Conservation (phyloP, 306 rosid species). For the Lupinus albus region DNA sequence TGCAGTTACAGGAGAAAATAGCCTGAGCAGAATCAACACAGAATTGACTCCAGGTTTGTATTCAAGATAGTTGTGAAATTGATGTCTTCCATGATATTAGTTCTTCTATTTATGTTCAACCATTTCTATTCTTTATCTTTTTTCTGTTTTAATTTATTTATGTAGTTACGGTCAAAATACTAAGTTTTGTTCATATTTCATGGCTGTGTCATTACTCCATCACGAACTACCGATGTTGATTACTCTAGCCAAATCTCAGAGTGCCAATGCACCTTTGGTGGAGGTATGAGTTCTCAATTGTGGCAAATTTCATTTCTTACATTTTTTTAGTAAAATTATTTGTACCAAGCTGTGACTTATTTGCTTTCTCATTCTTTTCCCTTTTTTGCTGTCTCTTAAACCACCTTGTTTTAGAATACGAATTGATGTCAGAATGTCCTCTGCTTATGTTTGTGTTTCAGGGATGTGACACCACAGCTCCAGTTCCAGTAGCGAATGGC, state of each 20-base stretch:
- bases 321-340: slow-evolving; percentile 8
- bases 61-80: slow-evolving; percentile 1
- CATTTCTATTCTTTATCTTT: slow-evolving; percentile 15
- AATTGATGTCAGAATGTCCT: slow-evolving; percentile 25
- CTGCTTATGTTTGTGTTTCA: slow-evolving; percentile 50
- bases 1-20: slow-evolving; percentile 57
- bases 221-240: slow-evolving; percentile 51
- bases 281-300: slow-evolving; percentile 56
- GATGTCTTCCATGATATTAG: slow-evolving; percentile 11
- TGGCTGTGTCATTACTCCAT: slow-evolving; percentile 55
- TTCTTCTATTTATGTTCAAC: slow-evolving; percentile 23
- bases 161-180: slow-evolving; percentile 25
- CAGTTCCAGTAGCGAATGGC: slow-evolving; percentile 57
- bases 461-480: slow-evolving; percentile 54
- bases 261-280: slow-evolving; percentile 47
- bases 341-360: slow-evolving; percentile 7
- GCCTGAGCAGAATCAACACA: slow-evolving; percentile 51
- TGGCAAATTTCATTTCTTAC: slow-evolving; percentile 22
- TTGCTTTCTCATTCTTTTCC: slow-evolving; percentile 10
- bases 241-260: slow-evolving; percentile 51
- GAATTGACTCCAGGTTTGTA: slow-evolving; percentile 72
- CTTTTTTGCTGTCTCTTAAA: neutral
- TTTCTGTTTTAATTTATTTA: slow-evolving; percentile 15
- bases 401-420: neutral
- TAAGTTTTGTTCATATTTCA: slow-evolving; percentile 44